Conservation (phyloP, 805 yeast species). For the Nadsonia fulvescens region DNA sequence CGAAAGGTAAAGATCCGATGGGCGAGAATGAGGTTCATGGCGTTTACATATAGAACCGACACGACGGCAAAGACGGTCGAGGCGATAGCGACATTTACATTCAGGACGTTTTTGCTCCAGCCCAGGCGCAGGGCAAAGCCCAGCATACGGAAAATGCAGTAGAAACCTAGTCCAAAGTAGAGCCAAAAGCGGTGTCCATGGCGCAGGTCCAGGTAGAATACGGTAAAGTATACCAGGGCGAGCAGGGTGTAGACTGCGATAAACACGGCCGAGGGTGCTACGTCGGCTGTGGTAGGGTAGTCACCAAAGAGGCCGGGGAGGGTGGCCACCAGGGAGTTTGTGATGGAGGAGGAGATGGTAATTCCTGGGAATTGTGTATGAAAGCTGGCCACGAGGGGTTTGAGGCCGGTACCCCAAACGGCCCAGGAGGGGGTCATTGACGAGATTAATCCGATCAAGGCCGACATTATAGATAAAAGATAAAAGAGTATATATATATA, state of each 20-base stretch:
- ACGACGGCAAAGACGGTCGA: slow-evolving; percentile 37
- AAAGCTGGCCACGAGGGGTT: no score
- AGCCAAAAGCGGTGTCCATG: slow-evolving; percentile 47
- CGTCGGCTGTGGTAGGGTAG: slow-evolving; percentile 35
- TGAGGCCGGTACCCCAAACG: no score
- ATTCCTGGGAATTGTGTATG: no score
- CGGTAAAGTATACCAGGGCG: slow-evolving; percentile 25
- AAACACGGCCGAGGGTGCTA: slow-evolving; percentile 44
- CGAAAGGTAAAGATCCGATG: slow-evolving; percentile 63
- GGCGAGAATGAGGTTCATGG: slow-evolving; percentile 45
- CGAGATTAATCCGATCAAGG: no score
- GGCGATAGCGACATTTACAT: slow-evolving; percentile 33
- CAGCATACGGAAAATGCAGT: slow-evolving; percentile 32
- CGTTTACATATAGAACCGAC: slow-evolving; percentile 39
- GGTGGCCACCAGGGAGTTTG: no score
- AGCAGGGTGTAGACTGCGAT: slow-evolving; percentile 33
- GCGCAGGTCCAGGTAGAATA: slow-evolving; percentile 29
- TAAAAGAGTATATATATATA: no score
- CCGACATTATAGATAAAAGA: no score
- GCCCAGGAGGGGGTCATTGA: no score
- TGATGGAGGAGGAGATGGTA: no score
- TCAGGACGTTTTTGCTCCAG: slow-evolving; percentile 39
- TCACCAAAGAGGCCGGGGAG: slow-evolving; percentile 35
- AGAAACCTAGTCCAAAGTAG: slow-evolving; percentile 34
- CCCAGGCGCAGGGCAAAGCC: slow-evolving; percentile 41